A percentile compares a stretch with the other conserved stretches of the same genome.
Evolutionary conservation across 1,139 yeast species (phyloP).

Genomic region (Nakaseomyces glabratus): DNA sequence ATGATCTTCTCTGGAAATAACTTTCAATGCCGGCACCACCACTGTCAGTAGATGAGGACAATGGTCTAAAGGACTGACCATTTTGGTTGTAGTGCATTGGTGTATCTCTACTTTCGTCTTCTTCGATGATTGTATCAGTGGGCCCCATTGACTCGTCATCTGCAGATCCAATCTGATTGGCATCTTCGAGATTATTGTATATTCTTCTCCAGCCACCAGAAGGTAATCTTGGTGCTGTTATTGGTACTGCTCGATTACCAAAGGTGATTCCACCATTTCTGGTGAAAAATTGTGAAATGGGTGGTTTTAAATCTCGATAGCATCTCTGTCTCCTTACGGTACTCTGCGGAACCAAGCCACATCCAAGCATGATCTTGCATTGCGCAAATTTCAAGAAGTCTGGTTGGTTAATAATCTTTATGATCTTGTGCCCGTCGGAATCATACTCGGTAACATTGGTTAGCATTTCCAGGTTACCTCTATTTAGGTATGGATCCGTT

Average conservation of each 20-base stretch:
- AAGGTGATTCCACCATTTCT: slow-evolving; percentile 27
- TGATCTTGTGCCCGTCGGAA: slow-evolving; percentile 54
- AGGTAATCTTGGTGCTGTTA: slow-evolving; percentile 25
- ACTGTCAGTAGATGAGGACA: neutral
- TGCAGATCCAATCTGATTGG: neutral
- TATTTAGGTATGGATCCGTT: slow-evolving; percentile 34
- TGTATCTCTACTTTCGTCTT: slow-evolving; percentile 10
- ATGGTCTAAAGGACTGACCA: neutral
- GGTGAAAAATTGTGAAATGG: slow-evolving; percentile 28
- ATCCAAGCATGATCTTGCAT: slow-evolving; percentile 40
- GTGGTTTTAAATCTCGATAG: slow-evolving; percentile 29
- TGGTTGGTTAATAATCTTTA: slow-evolving; percentile 48
- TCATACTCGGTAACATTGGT: slow-evolving; percentile 44
- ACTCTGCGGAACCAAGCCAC: slow-evolving; percentile 28
- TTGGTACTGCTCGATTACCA: slow-evolving; percentile 22
- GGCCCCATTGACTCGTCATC: slow-evolving; percentile 1
- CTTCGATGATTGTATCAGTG: slow-evolving; percentile 10
- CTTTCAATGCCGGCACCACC: slow-evolving; percentile 6
- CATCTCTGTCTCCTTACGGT: slow-evolving; percentile 22
- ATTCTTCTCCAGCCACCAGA: slow-evolving; percentile 31
- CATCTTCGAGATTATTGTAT: slow-evolving; percentile 15
- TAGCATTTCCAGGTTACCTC: slow-evolving; percentile 28
- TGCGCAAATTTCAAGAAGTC: slow-evolving; percentile 54
- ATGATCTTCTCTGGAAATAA: slow-evolving; percentile 7
- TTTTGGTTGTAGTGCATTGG: slow-evolving; percentile 6